Base-by-base conservation (phyloP, 441 rosid genomes). In the Euphorbia corollata region DNA sequence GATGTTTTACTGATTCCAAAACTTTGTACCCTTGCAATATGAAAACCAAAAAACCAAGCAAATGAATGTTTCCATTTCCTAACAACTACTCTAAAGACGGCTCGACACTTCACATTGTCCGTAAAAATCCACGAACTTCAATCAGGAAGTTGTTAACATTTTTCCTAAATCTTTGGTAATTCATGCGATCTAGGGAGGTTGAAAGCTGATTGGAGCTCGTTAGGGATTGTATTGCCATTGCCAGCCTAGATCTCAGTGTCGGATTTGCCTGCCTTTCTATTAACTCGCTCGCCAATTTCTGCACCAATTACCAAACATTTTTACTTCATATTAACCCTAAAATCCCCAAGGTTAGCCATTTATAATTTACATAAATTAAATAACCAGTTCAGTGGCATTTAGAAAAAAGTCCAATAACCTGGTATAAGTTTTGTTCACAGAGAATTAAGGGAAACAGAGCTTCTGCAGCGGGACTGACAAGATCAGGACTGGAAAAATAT, bases 401-500 rank as follows among this genome's bases (percentile, higher is more conserved):
- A 47, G 67, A 9, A 63, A 13, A 47, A 47, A 11, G 27, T 30
- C 2, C 39, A 74, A 50, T 24, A 70, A 94, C 99, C 98, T 89
- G 97, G 84, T 84, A 94, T 64, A 91, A 79, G 71, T 72, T 80
- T 77, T 88, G 97, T 69, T 94, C 99, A 54, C 97, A 89, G 61
- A 94, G 97, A 71, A 94, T 87, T 79, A 94, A 79, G 0, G 99
- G 98, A 77, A 94, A 83, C 69, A 94, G 87, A 59, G 99, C 94
- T 81, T 94, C 99, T 51, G 99, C 99, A 39, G 98, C 96, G 36
- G 94, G 81, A 59, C 96, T 74, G 43, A 94, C 98, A 68, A 94
- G 85, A 77, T 91, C 96, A 7, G 88, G 82, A 75, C 99, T 91
- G 88, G 68, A 78, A 80, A 54, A 45, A 68, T 56, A 64, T 66